A percentile compares a stretch with the other conserved stretches of the same genome.
These are phyloP conservation scores for Corylus heterophylla DNA, from an alignment of 306 rosid species.

Conservation along the genomic window DNA sequence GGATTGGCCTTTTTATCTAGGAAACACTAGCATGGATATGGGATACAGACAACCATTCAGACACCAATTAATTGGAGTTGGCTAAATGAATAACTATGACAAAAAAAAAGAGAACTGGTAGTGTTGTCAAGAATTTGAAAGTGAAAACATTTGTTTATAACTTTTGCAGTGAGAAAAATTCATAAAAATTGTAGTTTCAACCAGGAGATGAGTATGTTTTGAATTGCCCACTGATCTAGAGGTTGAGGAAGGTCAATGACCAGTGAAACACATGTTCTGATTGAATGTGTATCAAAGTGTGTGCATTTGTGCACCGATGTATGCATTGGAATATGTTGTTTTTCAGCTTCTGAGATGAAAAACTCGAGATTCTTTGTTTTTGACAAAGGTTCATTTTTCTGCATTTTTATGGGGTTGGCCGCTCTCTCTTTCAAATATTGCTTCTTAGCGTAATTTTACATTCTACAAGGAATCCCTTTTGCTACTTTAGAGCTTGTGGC, in stretches of 20 bases:
- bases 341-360: background rate
- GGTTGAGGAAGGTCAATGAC: slow-evolving; percentile 1
- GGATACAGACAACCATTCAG: background rate
- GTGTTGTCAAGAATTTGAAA: background rate
- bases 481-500: background rate
- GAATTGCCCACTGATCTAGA: background rate
- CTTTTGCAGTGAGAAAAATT: too few relatives aligned
- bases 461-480: background rate
- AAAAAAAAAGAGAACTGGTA: background rate
- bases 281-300: background rate
- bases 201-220: background rate
- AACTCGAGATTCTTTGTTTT: too few relatives aligned
- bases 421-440: too few relatives aligned
- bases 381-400: too few relatives aligned
- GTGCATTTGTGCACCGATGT: too few relatives aligned
- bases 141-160: background rate
- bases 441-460: too few relatives aligned
- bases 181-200: background rate
- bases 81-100: background rate
- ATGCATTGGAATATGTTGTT: background rate
- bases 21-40: background rate
- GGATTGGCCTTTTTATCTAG: background rate
- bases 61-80: background rate
- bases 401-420: too few relatives aligned
- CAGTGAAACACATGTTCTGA: background rate